phyloP scores from a whole-genome alignment of 768 basidiomycete species.

The Russula olivacea region DNA sequence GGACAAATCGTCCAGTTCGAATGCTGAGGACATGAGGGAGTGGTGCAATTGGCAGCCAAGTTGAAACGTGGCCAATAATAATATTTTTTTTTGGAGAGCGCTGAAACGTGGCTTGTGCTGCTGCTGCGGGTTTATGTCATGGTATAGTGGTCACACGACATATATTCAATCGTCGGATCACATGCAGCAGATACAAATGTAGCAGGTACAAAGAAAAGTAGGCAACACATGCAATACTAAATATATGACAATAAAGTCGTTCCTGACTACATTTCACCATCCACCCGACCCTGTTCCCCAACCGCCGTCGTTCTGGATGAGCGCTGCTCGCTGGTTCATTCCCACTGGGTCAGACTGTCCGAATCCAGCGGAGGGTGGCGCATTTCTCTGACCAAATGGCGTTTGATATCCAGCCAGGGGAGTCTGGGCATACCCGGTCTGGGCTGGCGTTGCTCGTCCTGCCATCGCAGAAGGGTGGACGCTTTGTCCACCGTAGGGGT shows the following conservation, averaged over 20 bases:
- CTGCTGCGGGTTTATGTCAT: neutral
- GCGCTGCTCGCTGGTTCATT: conserved; percentile 61
- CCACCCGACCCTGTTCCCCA: conserved; percentile 34
- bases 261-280: conserved; percentile 27
- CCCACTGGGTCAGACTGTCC: conserved; percentile 44
- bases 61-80: neutral
- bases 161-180: conserved; percentile 2
- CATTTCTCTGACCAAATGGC: conserved; percentile 42
- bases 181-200: conserved; percentile 7
- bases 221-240: conserved; percentile 5
- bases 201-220: neutral
- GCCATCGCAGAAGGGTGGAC: conserved; percentile 33
- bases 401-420: conserved; percentile 33
- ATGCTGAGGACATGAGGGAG: conserved; percentile 16
- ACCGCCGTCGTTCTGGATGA: conserved; percentile 48
- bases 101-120: too few species aligned
- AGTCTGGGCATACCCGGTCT: conserved; percentile 31
- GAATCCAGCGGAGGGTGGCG: conserved; percentile 38
- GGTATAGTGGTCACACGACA: conserved; percentile 8
- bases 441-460: conserved; percentile 35
- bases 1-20: conserved; percentile 40
- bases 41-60: neutral
- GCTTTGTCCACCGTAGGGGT: conserved; percentile 53
- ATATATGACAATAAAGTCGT: conserved; percentile 24
- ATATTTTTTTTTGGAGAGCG: too few species aligned